Percentiles rank a stretch among this genome's conserved stretches.
Conservation (phyloP, 1,284 basidiomycete species). For the Coniferiporia weirii region DNA sequence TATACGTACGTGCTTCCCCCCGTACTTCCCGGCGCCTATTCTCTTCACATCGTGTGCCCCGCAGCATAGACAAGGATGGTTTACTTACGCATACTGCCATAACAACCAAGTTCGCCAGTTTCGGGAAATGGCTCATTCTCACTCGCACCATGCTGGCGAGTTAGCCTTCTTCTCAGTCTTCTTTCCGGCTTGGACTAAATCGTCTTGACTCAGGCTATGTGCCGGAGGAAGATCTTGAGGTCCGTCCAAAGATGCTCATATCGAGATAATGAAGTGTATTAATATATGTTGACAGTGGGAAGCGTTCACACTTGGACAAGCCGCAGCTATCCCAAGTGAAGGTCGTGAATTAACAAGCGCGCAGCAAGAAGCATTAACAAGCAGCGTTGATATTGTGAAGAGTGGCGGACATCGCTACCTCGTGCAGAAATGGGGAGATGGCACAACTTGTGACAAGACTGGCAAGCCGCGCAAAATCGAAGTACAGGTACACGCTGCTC, state of each 20-base stretch:
- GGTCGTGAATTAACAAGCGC: constrained; percentile 59
- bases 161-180: constrained; percentile 21
- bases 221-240: constrained; percentile 78
- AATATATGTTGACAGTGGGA: constrained; percentile 53
- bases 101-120: constrained; percentile 87
- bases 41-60: constrained; percentile 15
- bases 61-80: constrained; percentile 85
- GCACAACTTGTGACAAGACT: constrained; percentile 89
- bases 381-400: constrained; percentile 69
- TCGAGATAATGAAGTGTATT: constrained; percentile 19
- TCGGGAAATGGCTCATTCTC: constrained; percentile 64
- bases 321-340: constrained; percentile 52
- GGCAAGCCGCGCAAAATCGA: constrained; percentile 81
- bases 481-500: constrained; percentile 64
- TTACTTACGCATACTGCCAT: constrained; percentile 95
- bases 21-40: constrained; percentile 13
- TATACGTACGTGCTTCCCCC: constrained; percentile 57
- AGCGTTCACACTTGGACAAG: constrained; percentile 72
- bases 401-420: constrained; percentile 83
- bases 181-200: constrained; percentile 17
- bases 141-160: constrained; percentile 61
- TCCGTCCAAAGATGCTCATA: constrained; percentile 23
- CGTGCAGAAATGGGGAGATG: constrained; percentile 86
- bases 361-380: constrained; percentile 55
- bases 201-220: constrained; percentile 46